Evolutionary conservation across 371 early-diverging fungal genomes (phyloP).

Genomic region (Mortierella sp.): DNA sequence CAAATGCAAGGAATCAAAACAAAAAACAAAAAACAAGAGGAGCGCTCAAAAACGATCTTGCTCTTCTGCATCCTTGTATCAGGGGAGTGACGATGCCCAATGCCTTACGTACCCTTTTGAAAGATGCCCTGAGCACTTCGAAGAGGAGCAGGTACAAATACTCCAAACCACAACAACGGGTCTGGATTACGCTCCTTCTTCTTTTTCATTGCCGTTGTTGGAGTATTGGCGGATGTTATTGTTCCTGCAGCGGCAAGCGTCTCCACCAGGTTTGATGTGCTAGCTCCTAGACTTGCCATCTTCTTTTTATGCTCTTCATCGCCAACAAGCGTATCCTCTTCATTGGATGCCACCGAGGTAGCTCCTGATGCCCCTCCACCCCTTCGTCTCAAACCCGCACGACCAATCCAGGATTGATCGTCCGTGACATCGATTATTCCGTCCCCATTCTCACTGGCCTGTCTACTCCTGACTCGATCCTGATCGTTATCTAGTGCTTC

Average conservation of each 20-base stretch:
- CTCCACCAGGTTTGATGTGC: background rate
- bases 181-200: constrained; percentile 45
- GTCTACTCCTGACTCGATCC: background rate
- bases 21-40: background rate
- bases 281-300: background rate
- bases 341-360: background rate
- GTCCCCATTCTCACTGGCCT: constrained; percentile 6
- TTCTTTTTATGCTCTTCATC: constrained; percentile 11
- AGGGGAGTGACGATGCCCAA: background rate
- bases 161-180: constrained; percentile 55
- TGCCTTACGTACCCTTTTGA: constrained; percentile 23
- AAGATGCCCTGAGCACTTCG: constrained; percentile 42
- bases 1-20: constrained; percentile 8
- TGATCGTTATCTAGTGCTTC: constrained; percentile 3
- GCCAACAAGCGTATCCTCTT: background rate
- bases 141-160: constrained; percentile 45
- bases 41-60: background rate
- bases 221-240: background rate
- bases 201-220: constrained; percentile 16
- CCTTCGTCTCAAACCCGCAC: constrained; percentile 31
- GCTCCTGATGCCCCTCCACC: constrained; percentile 10
- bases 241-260: background rate
- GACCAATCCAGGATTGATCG: background rate
- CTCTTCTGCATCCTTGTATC: background rate
- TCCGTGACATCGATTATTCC: background rate